Conservation (phyloP, 2,329 filamentous ascomycete species). For the Chrysoporthe austroafricana region DNA sequence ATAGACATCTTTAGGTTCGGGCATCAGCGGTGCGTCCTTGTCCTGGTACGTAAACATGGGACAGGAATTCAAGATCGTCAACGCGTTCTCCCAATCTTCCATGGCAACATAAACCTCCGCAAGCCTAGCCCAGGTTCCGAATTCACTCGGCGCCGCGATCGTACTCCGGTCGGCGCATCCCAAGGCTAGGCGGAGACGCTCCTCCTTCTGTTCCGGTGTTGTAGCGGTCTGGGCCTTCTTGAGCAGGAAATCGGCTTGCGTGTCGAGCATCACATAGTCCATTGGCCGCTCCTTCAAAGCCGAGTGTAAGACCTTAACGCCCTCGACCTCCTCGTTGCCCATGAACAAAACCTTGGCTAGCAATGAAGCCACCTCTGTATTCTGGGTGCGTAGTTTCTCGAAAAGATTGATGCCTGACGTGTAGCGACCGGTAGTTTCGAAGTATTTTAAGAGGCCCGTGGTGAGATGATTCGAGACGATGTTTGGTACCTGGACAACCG, state of each 20-base stretch:
- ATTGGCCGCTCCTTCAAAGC: constrained; percentile 90
- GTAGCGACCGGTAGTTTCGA: constrained; percentile 92
- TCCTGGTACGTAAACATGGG: constrained; percentile 99
- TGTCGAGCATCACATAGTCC: constrained; percentile 96
- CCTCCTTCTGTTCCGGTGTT: constrained; percentile 59
- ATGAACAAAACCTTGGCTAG: constrained; percentile 90
- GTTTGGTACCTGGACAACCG: constrained; percentile 95
- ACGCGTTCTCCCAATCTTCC: constrained; percentile 95
- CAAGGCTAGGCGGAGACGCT: constrained; percentile 81
- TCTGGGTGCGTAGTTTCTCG: constrained; percentile 88
- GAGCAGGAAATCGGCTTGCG: constrained; percentile 89
- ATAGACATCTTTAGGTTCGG: constrained; percentile 84
- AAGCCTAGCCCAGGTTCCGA: constrained; percentile 92
- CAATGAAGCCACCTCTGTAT: constrained; percentile 91
- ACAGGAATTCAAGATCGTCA: constrained; percentile 95
- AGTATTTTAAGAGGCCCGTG: constrained; percentile 90
- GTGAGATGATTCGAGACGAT: constrained; percentile 95
- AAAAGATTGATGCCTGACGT: constrained; percentile 97
- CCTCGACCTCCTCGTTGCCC: constrained; percentile 96
- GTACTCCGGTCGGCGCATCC: constrained; percentile 95
- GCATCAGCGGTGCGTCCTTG: constrained; percentile 93
- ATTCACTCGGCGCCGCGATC: constrained; percentile 93
- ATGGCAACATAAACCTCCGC: constrained; percentile 92
- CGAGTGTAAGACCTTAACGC: constrained; percentile 84
- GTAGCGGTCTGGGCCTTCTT: constrained; percentile 71